These are phyloP conservation scores for Candida gigantensis DNA, from an alignment of 1,139 yeast species.

Conservation along the genomic window DNA sequence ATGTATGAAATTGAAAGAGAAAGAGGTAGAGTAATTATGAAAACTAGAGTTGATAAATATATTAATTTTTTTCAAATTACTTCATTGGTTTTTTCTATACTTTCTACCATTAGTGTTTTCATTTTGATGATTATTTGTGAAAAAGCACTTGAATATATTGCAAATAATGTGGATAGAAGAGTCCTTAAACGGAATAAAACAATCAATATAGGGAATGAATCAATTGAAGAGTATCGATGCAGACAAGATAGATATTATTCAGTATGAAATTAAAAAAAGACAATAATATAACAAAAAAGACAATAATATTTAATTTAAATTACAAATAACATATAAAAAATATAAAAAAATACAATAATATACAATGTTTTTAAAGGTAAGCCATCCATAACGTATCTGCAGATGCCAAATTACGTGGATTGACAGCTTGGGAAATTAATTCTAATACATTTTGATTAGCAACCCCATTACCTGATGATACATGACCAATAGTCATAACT, in stretches of 20 bases:
- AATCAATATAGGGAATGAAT: conserved; percentile 7
- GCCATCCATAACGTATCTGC: conserved; percentile 98
- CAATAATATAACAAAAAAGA: conserved; percentile 3
- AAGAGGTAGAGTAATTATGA: conserved; percentile 12
- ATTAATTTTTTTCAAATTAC: conserved; percentile 19
- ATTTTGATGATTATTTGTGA: conserved; percentile 14
- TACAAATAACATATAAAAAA: neutral
- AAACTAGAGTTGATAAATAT: conserved; percentile 28
- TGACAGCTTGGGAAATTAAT: conserved; percentile 91
- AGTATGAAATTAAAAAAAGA: conserved; percentile 2
- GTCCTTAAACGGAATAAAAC: conserved; percentile 9
- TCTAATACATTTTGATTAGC: conserved; percentile 94
- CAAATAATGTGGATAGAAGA: conserved; percentile 23
- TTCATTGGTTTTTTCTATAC: conserved; percentile 16
- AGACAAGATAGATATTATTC: conserved; percentile 12
- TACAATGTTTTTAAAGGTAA: conserved; percentile 50
- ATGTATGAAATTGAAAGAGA: conserved; percentile 30
- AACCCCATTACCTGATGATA: conserved; percentile 70
- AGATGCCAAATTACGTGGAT: conserved; percentile 90
- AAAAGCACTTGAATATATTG: conserved; percentile 19
- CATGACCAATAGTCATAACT: conserved; percentile 71
- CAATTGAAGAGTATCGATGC: conserved; percentile 11
- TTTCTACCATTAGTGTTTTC: conserved; percentile 15
- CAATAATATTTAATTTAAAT: neutral
- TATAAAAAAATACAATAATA: conserved; percentile 5